A percentile compares a stretch with the other conserved stretches of the same genome.
These are phyloP conservation scores for Lachnellula willkommii DNA, from an alignment of 2,329 filamentous ascomycete genomes.

Conservation along the genomic window DNA sequence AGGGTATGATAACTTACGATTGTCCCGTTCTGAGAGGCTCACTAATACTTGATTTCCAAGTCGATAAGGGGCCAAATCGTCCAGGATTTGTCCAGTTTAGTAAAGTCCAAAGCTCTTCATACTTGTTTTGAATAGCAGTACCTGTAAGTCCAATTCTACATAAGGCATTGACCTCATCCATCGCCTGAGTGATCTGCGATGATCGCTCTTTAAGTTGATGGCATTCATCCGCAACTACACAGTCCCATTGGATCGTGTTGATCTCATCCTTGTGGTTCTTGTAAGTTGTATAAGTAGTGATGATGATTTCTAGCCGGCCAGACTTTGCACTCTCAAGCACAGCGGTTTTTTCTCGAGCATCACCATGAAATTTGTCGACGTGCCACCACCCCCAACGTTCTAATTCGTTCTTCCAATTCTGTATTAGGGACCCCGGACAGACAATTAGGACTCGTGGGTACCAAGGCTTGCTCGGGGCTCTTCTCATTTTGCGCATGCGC, in stretches of 20 bases:
- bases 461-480: constrained; percentile 54
- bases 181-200: constrained; percentile 74
- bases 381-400: constrained; percentile 95
- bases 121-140: constrained; percentile 96
- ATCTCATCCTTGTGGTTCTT: constrained; percentile 66
- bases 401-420: constrained; percentile 87
- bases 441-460: constrained; percentile 82
- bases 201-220: constrained; percentile 78
- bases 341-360: constrained; percentile 60
- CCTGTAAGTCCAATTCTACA: constrained; percentile 91
- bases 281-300: constrained; percentile 92
- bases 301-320: constrained; percentile 80
- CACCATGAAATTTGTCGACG: constrained; percentile 73
- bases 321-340: constrained; percentile 66
- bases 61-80: constrained; percentile 57
- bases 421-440: constrained; percentile 81
- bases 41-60: constrained; percentile 75
- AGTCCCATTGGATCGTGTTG: constrained; percentile 89
- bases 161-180: constrained; percentile 85
- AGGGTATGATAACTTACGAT: constrained; percentile 39
- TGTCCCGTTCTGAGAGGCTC: constrained; percentile 81
- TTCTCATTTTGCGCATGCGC: constrained; percentile 79
- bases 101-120: constrained; percentile 93
- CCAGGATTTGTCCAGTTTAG: constrained; percentile 96
- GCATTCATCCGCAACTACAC: constrained; percentile 89